A percentile compares a stretch with the other conserved stretches of the same genome.
Conservation (phyloP, 2,329 filamentous ascomycete species). For the Emydomyces testavorans region DNA sequence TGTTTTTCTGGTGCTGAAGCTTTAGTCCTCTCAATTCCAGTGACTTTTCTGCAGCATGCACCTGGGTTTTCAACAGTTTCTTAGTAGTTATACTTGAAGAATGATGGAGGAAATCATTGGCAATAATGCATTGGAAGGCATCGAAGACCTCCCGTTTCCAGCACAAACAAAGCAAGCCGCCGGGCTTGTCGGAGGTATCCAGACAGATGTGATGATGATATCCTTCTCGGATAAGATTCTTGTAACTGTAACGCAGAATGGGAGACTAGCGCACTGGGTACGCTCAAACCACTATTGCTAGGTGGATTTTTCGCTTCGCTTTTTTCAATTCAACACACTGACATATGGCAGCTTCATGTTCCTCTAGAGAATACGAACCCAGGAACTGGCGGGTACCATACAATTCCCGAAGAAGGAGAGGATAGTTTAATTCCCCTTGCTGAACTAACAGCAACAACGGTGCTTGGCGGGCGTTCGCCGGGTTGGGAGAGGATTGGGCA, state of each 20-base stretch:
- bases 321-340: neutral
- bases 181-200: slow-evolving; percentile 53
- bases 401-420: slow-evolving; percentile 29
- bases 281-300: too few species aligned
- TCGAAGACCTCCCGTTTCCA: slow-evolving; percentile 45
- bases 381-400: slow-evolving; percentile 30
- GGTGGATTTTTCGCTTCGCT: neutral
- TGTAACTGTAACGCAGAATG: slow-evolving; percentile 76
- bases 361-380: slow-evolving; percentile 28
- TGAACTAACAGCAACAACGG: slow-evolving; percentile 72
- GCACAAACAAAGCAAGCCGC: slow-evolving; percentile 49
- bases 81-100: too few species aligned
- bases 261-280: slow-evolving; percentile 86
- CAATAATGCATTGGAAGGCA: neutral
- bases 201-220: slow-evolving; percentile 61
- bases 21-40: too few species aligned
- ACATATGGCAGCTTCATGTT: slow-evolving; percentile 23
- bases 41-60: too few species aligned
- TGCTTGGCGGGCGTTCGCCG: slow-evolving; percentile 71
- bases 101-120: neutral
- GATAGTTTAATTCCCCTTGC: slow-evolving; percentile 60
- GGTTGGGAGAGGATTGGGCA: slow-evolving; percentile 76
- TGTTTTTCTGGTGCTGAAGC: too few species aligned
- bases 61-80: too few species aligned
- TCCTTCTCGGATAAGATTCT: slow-evolving; percentile 84